Base-by-base conservation (phyloP, 1,284 basidiomycete species). In the Coniferiporia weirii region DNA sequence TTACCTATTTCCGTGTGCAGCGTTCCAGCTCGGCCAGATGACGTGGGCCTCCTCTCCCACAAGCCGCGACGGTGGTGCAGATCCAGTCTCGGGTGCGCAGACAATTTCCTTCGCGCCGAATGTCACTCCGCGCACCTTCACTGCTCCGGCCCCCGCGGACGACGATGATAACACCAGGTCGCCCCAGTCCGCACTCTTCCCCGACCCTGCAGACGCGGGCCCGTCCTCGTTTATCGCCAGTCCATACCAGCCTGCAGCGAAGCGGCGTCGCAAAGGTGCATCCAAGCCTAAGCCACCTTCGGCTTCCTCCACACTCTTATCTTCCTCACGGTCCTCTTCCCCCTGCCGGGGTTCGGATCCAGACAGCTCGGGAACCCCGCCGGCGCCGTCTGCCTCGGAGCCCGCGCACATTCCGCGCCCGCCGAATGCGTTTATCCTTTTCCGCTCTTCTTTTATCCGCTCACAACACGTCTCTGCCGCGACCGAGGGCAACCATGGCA, bases 351-450 rank as follows among this genome's bases (percentile, higher is more conserved):
- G 44, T 3, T 20, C 47, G 15, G n/a, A 7, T 44, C 48, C 17
- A 22, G 22, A 15, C 36, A 45, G 10, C 7, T 40, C 13, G 38
- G 19, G 27, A 3, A 40, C 12, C 4, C 20, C 20, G 7, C 54
- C 20, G 35, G 12, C 54, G 12, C 45, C 27, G 27, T 27, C 38
- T 22, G 38, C 58, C 15, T 44, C 54, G 12, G 35, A 50, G 15
- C 56, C 60, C 8, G 56, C 49, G 34, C 89, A 93, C 67, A 87
- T 93, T 66, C 91, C 91, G 50, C 83, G 91, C 17, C 92, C 92
- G 0, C 85, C 90, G 1, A 94, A 95, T 69, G 91, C 92, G 35
- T 95, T 93, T 72, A 94, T 95, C 67, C 79, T 95, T 66, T 95
- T 93, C 75, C 85, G 92, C 53, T 90, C 89, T 0, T 80, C 82